Evolutionary conservation across 805 yeast genomes (phyloP).

Genomic region (Wickerhamomyces ciferrii): DNA sequence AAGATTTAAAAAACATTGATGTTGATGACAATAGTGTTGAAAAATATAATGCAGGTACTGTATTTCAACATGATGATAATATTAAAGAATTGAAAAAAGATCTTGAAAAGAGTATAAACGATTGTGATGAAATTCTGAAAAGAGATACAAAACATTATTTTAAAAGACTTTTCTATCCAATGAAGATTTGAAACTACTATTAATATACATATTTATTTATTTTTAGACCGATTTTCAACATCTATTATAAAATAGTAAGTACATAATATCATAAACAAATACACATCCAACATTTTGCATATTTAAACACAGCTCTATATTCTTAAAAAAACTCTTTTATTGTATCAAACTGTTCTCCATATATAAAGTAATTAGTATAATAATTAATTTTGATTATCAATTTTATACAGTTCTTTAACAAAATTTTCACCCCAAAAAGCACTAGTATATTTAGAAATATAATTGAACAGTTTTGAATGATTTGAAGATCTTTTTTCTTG

Average conservation of each 20-base stretch:
- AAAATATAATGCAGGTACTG: too few species aligned
- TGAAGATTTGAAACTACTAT: slow-evolving; percentile 12
- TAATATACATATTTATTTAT: too few species aligned
- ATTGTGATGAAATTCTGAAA: slow-evolving; percentile 6
- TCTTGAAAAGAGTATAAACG: background rate
- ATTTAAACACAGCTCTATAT: too few species aligned
- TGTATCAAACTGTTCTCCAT: background rate
- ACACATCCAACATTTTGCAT: too few species aligned
- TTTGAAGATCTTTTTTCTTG: slow-evolving; percentile 74
- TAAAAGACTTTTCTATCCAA: slow-evolving; percentile 10
- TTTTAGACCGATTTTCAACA: too few species aligned
- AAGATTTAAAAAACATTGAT: background rate
- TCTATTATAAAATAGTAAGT: too few species aligned
- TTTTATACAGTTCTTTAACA: slow-evolving; percentile 72
- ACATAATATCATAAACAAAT: too few species aligned
- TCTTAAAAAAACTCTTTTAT: too few species aligned
- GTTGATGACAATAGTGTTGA: background rate
- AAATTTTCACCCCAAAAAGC: slow-evolving; percentile 97
- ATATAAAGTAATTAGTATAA: background rate
- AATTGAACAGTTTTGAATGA: slow-evolving; percentile 78
- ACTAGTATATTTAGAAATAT: slow-evolving; percentile 90
- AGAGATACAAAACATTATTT: slow-evolving; percentile 2
- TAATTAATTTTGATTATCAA: slow-evolving; percentile 14
- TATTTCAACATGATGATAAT: too few species aligned
- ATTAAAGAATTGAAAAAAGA: background rate